A percentile compares a stretch with the other conserved stretches of the same genome.
These are phyloP conservation scores for Trifolium dubium DNA, from an alignment of 306 rosid species.

Conservation along the genomic window DNA sequence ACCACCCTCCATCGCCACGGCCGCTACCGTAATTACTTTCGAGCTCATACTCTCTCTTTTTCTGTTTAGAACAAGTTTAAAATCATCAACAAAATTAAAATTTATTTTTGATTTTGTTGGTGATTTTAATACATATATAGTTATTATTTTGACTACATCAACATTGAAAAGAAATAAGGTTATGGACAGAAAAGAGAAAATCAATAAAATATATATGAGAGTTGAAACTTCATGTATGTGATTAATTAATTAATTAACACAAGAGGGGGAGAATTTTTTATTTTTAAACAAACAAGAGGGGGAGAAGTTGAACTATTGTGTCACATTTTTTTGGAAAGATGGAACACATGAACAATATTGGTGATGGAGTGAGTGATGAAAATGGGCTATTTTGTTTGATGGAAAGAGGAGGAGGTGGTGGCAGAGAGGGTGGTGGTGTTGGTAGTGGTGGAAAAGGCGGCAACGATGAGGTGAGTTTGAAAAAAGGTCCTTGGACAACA, in stretches of 20 bases:
- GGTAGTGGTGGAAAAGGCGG: slow-evolving; percentile 6
- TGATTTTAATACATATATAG: no score
- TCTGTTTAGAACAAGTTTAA: neutral
- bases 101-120: no score
- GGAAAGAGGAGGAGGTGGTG: neutral
- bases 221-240: neutral
- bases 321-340: neutral
- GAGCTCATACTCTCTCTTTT: neutral
- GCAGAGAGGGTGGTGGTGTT: slow-evolving; percentile 10
- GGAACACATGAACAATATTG: slow-evolving; percentile 37
- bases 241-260: no score
- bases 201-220: neutral
- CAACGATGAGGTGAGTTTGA: slow-evolving; percentile 42
- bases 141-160: neutral
- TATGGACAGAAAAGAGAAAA: neutral
- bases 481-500: slow-evolving; percentile 93
- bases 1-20: slow-evolving; percentile 24
- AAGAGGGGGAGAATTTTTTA: no score
- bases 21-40: neutral
- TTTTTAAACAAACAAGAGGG: neutral
- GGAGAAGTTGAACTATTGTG: neutral
- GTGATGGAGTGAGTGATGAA: slow-evolving; percentile 35
- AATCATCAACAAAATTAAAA: no score
- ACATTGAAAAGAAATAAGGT: neutral
- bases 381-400: slow-evolving; percentile 26